These are phyloP conservation scores for Pinus tabuliformis DNA, from an alignment of 75 land plant genomes.

Conservation along the genomic window DNA sequence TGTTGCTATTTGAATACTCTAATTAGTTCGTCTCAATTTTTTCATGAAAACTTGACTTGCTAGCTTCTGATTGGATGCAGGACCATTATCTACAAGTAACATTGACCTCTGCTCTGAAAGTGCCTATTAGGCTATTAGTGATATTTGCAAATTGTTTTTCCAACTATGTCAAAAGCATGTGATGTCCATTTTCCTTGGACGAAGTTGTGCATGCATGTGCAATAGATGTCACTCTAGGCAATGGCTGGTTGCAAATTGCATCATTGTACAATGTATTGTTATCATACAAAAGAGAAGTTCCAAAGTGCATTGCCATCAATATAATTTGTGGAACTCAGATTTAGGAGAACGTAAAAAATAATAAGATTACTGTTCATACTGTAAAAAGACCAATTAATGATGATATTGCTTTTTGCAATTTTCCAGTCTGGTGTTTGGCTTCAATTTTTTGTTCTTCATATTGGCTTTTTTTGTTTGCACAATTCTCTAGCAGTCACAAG, in stretches of 20 bases:
- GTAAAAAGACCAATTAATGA: background rate
- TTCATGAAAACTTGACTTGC: conserved; percentile 6
- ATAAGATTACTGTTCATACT: background rate
- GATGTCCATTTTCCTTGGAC: background rate
- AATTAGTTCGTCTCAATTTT: background rate
- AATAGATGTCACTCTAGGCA: background rate
- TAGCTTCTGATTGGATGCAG: conserved; percentile 6
- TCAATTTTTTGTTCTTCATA: background rate
- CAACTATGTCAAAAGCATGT: background rate
- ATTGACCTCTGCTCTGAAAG: background rate
- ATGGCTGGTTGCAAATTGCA: background rate
- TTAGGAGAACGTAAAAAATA: background rate
- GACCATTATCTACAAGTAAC: conserved; percentile 4
- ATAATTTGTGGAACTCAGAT: background rate
- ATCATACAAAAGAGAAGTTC: background rate
- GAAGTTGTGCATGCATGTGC: background rate
- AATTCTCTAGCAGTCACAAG: background rate
- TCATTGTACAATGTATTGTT: too few species aligned
- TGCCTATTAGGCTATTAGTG: background rate
- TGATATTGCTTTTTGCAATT: background rate
- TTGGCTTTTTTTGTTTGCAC: conserved; percentile 2
- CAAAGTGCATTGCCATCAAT: background rate
- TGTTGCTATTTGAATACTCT: conserved; percentile 5
- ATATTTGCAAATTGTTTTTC: background rate
- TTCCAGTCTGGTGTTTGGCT: background rate